phyloP scores from a whole-genome alignment of 176 grass and related monocot genomes.

The Oropetium thomaeum region DNA sequence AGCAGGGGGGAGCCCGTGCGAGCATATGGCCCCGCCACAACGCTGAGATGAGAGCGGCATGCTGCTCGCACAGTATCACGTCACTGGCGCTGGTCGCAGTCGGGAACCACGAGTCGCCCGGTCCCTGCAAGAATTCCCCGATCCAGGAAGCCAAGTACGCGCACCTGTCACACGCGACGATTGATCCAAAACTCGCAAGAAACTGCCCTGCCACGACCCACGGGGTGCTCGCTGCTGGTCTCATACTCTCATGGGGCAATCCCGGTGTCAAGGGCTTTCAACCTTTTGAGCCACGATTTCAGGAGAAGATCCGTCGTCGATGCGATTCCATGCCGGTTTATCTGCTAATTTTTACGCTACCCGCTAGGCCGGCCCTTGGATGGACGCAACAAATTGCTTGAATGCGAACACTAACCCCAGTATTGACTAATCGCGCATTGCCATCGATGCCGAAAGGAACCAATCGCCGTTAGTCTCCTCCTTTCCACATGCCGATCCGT shows the following conservation, averaged over 20 bases:
- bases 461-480: background rate
- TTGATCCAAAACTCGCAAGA: background rate
- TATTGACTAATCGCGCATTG: background rate
- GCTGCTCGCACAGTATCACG: background rate
- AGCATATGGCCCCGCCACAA: conserved; percentile 8
- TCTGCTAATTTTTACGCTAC: background rate
- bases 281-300: conserved; percentile 26
- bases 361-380: background rate
- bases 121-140: conserved; percentile 19
- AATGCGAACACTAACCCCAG: background rate
- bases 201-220: background rate
- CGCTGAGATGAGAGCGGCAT: conserved; percentile 31
- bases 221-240: background rate
- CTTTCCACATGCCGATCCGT: background rate
- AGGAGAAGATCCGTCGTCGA: conserved; percentile 18
- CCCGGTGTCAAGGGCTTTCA: conserved; percentile 12
- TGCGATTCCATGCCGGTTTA: background rate
- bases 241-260: background rate
- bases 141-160: background rate
- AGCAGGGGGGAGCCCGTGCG: background rate
- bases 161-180: conserved; percentile 4
- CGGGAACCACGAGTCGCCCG: background rate
- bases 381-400: conserved; percentile 14
- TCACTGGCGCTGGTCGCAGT: background rate
- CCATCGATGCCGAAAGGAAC: background rate